Conservation (phyloP, 306 rosid genomes). For the Senna siamea region DNA sequence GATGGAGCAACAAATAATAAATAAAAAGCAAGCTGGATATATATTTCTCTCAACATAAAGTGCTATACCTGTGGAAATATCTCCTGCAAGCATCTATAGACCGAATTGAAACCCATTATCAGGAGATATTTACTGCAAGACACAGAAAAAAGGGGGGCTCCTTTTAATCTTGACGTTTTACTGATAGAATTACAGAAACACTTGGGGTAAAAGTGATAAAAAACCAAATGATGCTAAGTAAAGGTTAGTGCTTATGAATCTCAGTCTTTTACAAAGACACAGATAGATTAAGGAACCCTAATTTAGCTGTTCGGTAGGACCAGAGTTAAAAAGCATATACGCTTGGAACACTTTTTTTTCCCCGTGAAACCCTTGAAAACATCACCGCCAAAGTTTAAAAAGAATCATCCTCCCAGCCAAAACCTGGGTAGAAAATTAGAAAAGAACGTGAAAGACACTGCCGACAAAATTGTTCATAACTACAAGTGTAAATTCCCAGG, state of each 20-base stretch:
- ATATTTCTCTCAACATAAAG: not conserved
- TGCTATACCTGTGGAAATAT: slow-evolving; percentile 70
- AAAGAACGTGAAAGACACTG: not conserved
- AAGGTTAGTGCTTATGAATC: not conserved
- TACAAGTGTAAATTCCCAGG: not conserved
- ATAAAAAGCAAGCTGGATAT: not conserved
- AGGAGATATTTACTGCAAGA: slow-evolving; percentile 43
- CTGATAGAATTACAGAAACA: not conserved
- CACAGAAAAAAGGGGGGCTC: not conserved
- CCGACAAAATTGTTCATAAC: not conserved
- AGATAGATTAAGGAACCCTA: slow-evolving; percentile 18
- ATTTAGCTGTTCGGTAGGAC: slow-evolving; percentile 5
- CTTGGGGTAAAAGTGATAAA: not conserved
- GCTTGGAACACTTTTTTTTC: not conserved
- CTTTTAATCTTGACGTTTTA: not conserved
- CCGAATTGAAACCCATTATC: slow-evolving; percentile 71
- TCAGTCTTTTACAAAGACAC: not conserved
- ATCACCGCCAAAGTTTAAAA: not conserved
- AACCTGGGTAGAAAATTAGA: not conserved
- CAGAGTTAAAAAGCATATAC: not conserved
- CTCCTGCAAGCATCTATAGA: slow-evolving; percentile 63
- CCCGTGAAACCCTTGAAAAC: not conserved
- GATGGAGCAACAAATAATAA: slow-evolving; percentile 2
- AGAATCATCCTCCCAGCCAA: slow-evolving; percentile 4
- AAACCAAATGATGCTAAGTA: slow-evolving; percentile 1